A percentile compares a stretch with the other conserved stretches of the same genome.
phyloP scores from a whole-genome alignment of 768 basidiomycete genomes.

The Agrocybe pediades region DNA sequence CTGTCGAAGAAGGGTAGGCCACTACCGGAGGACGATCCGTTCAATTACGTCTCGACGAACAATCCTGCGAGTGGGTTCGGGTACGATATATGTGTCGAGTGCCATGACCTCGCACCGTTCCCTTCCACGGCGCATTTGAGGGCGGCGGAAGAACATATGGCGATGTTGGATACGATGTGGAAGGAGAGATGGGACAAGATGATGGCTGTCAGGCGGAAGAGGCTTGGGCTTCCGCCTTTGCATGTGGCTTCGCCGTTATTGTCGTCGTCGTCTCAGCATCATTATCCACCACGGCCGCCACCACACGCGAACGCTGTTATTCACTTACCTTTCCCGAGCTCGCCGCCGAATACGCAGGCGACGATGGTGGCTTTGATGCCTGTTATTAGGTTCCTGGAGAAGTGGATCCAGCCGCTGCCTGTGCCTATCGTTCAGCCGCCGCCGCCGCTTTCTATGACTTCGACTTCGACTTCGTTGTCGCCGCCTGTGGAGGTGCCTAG shows the following conservation, averaged over 20 bases:
- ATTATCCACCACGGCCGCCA: slow-evolving; percentile 56
- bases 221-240: slow-evolving; percentile 25
- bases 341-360: slow-evolving; percentile 52
- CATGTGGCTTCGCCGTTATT: no score
- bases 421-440: slow-evolving; percentile 18
- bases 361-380: slow-evolving; percentile 63
- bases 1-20: background rate
- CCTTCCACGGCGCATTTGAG: slow-evolving; percentile 66
- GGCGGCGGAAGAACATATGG: slow-evolving; percentile 76
- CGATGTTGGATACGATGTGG: slow-evolving; percentile 70
- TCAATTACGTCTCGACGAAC: slow-evolving; percentile 43
- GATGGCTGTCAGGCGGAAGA: slow-evolving; percentile 8
- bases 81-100: slow-evolving; percentile 88
- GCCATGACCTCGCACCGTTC: slow-evolving; percentile 79
- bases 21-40: slow-evolving; percentile 36
- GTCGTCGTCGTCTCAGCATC: slow-evolving; percentile 34
- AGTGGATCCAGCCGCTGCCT: slow-evolving; percentile 53
- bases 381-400: slow-evolving; percentile 69
- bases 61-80: slow-evolving; percentile 56
- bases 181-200: slow-evolving; percentile 37
- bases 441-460: background rate
- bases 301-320: slow-evolving; percentile 73
- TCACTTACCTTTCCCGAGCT: slow-evolving; percentile 76
- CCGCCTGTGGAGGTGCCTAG: background rate
- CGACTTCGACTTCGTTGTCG: background rate